phyloP scores from a whole-genome alignment of 305 asterid species.

The Solanum hybrid region DNA sequence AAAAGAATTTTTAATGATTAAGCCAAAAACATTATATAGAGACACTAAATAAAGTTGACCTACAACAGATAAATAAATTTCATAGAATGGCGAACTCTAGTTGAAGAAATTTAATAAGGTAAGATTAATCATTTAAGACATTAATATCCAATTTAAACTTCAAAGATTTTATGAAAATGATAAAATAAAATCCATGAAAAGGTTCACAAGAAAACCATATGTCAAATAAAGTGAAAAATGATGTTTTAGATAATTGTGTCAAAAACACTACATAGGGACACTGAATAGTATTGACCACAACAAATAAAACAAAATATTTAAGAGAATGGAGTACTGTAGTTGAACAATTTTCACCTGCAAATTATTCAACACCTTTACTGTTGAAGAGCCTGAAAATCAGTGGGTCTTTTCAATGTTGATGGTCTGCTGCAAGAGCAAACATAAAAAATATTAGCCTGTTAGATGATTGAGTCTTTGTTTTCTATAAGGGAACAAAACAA shows the following conservation, averaged over 20 bases:
- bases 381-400: background rate
- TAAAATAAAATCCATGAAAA: background rate
- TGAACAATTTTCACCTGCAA: background rate
- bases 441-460: background rate
- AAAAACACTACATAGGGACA: background rate
- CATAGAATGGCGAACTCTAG: background rate
- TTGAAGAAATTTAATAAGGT: background rate
- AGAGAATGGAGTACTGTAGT: background rate
- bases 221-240: background rate
- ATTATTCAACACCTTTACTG: background rate
- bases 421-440: background rate
- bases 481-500: background rate
- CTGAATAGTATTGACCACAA: background rate
- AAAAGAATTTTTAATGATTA: background rate
- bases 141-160: background rate
- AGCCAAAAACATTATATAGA: background rate
- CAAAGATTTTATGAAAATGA: background rate
- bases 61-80: too few species aligned
- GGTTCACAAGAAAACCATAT: background rate
- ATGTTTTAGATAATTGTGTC: background rate
- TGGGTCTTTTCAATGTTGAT: background rate
- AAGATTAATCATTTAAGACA: background rate
- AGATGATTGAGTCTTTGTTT: background rate
- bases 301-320: background rate
- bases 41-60: background rate